Conservation (phyloP, 2,329 filamentous ascomycete genomes). For the Exophiala sideris region DNA sequence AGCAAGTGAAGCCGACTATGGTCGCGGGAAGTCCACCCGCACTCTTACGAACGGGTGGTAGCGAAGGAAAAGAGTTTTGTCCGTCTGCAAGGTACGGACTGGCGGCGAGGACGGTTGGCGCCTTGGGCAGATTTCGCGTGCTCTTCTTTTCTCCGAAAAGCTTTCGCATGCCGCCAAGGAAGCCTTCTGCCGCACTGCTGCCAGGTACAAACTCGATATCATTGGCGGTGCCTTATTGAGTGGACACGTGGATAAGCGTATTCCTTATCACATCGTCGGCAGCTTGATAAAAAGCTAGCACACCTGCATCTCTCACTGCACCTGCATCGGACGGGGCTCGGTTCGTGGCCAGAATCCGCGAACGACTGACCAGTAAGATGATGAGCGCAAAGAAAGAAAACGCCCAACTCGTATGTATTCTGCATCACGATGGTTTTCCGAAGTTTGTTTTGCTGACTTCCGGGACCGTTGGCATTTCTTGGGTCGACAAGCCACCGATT, state of each 20-base stretch:
- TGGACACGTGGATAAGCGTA: conserved; percentile 14
- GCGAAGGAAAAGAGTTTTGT: neutral
- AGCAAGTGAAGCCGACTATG: too few relatives aligned
- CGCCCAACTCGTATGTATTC: neutral
- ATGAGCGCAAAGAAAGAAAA: conserved; percentile 6
- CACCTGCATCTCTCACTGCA: neutral
- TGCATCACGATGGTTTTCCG: conserved; percentile 10
- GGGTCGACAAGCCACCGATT: neutral
- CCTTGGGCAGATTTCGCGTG: neutral
- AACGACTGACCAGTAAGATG: conserved; percentile 8
- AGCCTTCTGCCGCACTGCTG: conserved; percentile 4
- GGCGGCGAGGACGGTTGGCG: neutral
- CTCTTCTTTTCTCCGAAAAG: neutral
- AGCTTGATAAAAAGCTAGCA: conserved; percentile 8
- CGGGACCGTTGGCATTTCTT: neutral
- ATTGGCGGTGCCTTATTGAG: conserved; percentile 19
- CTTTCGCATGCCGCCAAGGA: neutral
- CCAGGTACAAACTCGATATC: conserved; percentile 4
- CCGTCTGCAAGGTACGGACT: neutral
- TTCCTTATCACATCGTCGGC: conserved; percentile 17
- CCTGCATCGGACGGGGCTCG: neutral
- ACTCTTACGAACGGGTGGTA: neutral
- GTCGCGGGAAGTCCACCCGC: neutral
- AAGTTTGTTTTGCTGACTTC: neutral
- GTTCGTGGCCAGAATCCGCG: neutral